Conservation (phyloP, 768 basidiomycete genomes). For the Suillus sp. region DNA sequence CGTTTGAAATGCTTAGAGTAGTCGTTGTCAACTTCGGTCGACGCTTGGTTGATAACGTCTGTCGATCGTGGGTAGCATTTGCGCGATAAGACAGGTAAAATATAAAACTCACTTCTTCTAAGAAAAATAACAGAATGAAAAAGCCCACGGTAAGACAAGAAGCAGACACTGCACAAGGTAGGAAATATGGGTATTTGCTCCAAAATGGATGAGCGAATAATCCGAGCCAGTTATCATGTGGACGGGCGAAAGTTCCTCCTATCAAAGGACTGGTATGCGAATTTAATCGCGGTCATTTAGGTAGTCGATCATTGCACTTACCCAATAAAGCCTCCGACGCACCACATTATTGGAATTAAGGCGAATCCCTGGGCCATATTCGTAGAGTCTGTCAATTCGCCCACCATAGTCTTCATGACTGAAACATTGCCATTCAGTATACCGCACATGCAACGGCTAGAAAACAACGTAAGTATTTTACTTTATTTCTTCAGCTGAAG, state of each 20-base stretch:
- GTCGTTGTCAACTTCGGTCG: not conserved
- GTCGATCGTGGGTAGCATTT: not conserved
- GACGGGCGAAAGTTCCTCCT: conserved; percentile 57
- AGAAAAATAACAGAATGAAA: conserved; percentile 23
- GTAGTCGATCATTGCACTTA: conserved; percentile 19
- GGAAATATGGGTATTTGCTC: conserved; percentile 39
- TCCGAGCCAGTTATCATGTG: conserved; percentile 54
- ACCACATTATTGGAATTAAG: conserved; percentile 31
- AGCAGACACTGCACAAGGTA: conserved; percentile 34
- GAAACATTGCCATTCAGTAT: conserved; percentile 43
- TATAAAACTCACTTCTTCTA: conserved; percentile 33
- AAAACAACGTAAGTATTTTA: not conserved
- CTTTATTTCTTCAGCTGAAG: not conserved
- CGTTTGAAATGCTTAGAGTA: not conserved
- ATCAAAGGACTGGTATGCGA: conserved; percentile 43
- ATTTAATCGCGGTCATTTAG: not conserved
- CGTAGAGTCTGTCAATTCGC: conserved; percentile 52
- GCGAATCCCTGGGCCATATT: conserved; percentile 40
- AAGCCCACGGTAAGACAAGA: conserved; percentile 18
- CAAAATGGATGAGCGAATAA: conserved; percentile 46
- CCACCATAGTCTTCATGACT: conserved; percentile 73
- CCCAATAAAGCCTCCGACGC: conserved; percentile 38
- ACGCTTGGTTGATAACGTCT: not conserved
- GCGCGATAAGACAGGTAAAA: not conserved
- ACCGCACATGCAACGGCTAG: conserved; percentile 35